Conservation (phyloP, 257 asterid species). For the Salvia splendens region DNA sequence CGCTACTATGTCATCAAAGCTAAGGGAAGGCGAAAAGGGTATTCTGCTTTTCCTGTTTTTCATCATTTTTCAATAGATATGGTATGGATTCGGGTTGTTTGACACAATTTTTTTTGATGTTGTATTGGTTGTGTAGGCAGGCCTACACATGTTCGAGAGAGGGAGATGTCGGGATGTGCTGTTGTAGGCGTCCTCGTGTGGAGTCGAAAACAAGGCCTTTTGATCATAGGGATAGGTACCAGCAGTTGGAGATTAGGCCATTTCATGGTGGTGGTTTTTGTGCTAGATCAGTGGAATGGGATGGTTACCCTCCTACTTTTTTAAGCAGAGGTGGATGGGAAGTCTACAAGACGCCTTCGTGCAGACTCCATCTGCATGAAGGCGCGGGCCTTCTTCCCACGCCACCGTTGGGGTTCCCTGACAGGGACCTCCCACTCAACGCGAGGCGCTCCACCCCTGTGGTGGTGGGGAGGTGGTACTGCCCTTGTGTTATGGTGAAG, state of each 20-base stretch:
- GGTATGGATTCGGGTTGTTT: not conserved
- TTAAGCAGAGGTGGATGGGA: constrained; percentile 73
- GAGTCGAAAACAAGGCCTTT: constrained; percentile 52
- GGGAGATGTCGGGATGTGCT: constrained; percentile 53
- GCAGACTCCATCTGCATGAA: constrained; percentile 44
- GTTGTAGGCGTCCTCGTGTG: constrained; percentile 38
- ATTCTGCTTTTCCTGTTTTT: constrained; percentile 2
- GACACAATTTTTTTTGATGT: not conserved
- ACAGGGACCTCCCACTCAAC: constrained; percentile 41
- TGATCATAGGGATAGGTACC: constrained; percentile 67
- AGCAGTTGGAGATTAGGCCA: constrained; percentile 63
- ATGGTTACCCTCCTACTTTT: constrained; percentile 72
- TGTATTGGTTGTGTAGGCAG: constrained; percentile 40
- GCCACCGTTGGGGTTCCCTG: constrained; percentile 44
- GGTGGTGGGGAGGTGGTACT: constrained; percentile 67
- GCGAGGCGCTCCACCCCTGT: constrained; percentile 54
- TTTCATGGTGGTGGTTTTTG: constrained; percentile 59
- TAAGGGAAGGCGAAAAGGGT: constrained; percentile 74
- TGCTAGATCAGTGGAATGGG: constrained; percentile 68
- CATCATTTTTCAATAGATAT: not conserved
- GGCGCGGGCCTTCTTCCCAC: constrained; percentile 50
- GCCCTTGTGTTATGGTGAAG: constrained; percentile 63
- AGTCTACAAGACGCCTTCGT: constrained; percentile 42
- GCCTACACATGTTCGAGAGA: constrained; percentile 64
- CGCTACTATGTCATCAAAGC: constrained; percentile 74